These are phyloP conservation scores for Thermomucor indicae-seudaticae DNA, from an alignment of 371 early-diverging fungal genomes.

Conservation along the genomic window DNA sequence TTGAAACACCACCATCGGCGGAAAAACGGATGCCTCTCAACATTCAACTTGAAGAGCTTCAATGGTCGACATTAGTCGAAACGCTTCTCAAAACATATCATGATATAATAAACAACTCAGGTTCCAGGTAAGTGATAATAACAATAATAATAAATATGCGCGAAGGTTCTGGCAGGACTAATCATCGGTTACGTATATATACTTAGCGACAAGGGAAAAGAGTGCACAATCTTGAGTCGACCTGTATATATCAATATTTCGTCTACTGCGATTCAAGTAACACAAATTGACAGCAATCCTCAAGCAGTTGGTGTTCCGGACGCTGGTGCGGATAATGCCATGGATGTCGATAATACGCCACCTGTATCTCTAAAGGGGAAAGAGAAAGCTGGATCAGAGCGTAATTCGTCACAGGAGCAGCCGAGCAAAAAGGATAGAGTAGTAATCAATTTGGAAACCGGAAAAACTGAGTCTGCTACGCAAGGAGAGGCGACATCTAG, in stretches of 20 bases:
- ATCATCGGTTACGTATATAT: too few relatives aligned
- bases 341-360: neutral
- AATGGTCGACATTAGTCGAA: constrained; percentile 7
- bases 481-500: too few relatives aligned
- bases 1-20: neutral
- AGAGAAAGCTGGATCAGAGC: neutral
- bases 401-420: neutral
- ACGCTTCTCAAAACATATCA: constrained; percentile 2
- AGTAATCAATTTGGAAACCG: neutral
- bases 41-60: constrained; percentile 2
- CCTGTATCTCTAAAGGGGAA: neutral
- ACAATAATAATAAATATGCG: neutral
- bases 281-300: too few relatives aligned
- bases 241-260: too few relatives aligned
- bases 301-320: too few relatives aligned
- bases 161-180: neutral
- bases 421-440: neutral
- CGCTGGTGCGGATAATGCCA: neutral
- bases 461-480: too few relatives aligned
- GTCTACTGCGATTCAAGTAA: too few relatives aligned
- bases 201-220: too few relatives aligned
- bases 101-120: constrained; percentile 1
- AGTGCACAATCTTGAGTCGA: too few relatives aligned
- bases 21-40: too few relatives aligned
- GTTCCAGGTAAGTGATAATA: neutral